These are phyloP conservation scores for Cichorium intybus DNA, from an alignment of 140 eudicot genomes.

Conservation along the genomic window DNA sequence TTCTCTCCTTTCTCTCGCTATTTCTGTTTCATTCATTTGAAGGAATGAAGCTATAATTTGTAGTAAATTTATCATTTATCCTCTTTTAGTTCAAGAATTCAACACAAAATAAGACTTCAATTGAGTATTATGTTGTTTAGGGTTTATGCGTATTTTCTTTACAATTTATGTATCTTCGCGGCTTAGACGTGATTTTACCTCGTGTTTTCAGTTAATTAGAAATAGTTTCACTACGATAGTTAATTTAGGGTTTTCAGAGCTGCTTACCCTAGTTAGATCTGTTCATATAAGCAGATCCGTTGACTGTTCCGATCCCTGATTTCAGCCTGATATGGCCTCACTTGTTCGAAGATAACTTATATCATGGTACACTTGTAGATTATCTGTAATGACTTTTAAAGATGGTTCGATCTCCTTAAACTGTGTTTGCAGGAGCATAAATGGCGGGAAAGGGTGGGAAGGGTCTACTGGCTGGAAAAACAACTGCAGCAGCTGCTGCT, in stretches of 20 bases:
- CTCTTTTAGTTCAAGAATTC: background rate
- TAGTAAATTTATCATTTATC: background rate
- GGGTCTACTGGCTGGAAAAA: slow-evolving; percentile 82
- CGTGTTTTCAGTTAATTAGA: background rate
- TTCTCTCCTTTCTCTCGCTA: background rate
- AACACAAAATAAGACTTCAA: background rate
- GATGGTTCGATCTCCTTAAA: slow-evolving; percentile 1
- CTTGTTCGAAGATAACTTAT: background rate
- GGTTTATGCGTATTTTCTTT: background rate
- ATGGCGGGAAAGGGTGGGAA: slow-evolving; percentile 99
- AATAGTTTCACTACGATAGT: background rate
- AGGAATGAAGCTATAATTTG: background rate
- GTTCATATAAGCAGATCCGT: slow-evolving; percentile 15
- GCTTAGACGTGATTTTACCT: background rate
- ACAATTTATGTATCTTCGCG: background rate
- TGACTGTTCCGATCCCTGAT: background rate
- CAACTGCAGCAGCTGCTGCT: slow-evolving; percentile 64
- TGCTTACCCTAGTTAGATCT: slow-evolving; percentile 23
- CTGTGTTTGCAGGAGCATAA: slow-evolving; percentile 15
- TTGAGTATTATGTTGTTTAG: background rate
- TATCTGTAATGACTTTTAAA: background rate
- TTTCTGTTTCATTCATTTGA: background rate
- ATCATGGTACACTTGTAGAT: background rate
- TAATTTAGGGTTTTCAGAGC: slow-evolving; percentile 17
- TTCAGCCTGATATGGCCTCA: background rate